phyloP scores from a whole-genome alignment of 495 filamentous ascomycete species.

The Podospora sp. region DNA sequence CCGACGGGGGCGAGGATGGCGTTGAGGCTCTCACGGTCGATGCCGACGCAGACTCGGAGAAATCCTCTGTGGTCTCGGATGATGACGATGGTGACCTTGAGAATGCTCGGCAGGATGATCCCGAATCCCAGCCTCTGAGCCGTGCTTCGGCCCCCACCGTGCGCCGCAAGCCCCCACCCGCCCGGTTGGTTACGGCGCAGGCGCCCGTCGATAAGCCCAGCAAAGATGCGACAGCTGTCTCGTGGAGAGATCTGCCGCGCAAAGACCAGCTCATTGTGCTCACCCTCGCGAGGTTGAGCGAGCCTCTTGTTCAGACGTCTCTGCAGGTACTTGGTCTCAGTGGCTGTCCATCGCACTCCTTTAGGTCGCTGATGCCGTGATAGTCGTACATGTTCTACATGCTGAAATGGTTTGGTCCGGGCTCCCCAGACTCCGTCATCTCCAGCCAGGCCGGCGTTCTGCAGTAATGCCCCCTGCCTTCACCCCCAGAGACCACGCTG shows the following conservation, averaged over 20 bases:
- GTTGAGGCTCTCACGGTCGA: neutral
- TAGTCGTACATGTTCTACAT: slow-evolving; percentile 78
- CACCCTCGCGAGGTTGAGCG: slow-evolving; percentile 72
- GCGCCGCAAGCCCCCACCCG: neutral
- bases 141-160: neutral
- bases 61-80: slow-evolving; percentile 9
- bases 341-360: neutral
- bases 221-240: slow-evolving; percentile 44
- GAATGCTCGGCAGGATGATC: neutral
- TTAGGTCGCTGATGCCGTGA: neutral
- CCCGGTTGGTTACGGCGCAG: neutral
- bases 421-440: slow-evolving; percentile 67
- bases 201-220: neutral
- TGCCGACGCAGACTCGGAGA: slow-evolving; percentile 9
- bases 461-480: slow-evolving; percentile 39
- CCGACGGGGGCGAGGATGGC: neutral
- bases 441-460: slow-evolving; percentile 78
- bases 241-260: slow-evolving; percentile 70
- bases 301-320: slow-evolving; percentile 77
- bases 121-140: neutral
- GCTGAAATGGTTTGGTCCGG: slow-evolving; percentile 69
- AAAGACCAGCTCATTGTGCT: slow-evolving; percentile 77
- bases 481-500: neutral
- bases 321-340: slow-evolving; percentile 52
- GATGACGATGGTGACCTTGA: neutral